These are phyloP conservation scores for Acaromyces ingoldii DNA, from an alignment of 1,284 basidiomycete species.

Conservation along the genomic window DNA sequence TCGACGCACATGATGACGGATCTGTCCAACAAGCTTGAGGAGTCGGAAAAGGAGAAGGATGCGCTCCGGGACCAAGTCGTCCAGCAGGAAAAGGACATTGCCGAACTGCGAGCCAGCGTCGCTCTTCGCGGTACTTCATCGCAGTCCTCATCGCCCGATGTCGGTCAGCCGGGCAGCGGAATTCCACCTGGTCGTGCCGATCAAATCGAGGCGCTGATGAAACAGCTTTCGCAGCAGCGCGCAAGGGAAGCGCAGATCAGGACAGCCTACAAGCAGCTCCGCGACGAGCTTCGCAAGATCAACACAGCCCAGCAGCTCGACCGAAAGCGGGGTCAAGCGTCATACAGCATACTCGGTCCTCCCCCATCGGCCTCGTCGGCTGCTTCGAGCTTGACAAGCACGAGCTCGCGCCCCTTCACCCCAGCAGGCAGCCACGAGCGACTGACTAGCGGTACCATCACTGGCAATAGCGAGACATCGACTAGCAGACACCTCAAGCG, in stretches of 20 bases:
- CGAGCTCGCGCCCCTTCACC: neutral
- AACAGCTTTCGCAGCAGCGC: slow-evolving; percentile 24
- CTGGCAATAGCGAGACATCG: neutral
- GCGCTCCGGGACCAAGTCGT: neutral
- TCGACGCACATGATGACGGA: too few species aligned
- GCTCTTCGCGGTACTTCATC: too few species aligned
- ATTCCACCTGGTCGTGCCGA: slow-evolving; percentile 1
- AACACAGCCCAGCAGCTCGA: slow-evolving; percentile 15
- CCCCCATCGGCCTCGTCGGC: neutral
- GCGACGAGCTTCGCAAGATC: slow-evolving; percentile 34
- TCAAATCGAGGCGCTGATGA: slow-evolving; percentile 16
- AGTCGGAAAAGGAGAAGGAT: slow-evolving; percentile 2
- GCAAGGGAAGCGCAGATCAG: slow-evolving; percentile 33
- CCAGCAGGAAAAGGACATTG: slow-evolving; percentile 9
- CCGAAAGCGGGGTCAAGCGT: slow-evolving; percentile 10
- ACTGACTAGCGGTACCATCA: neutral
- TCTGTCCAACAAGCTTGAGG: too few species aligned
- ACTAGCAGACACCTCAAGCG: slow-evolving; percentile 24
- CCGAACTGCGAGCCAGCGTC: slow-evolving; percentile 6
- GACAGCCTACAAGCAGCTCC: slow-evolving; percentile 30
- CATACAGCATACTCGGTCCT: neutral
- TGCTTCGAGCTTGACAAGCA: neutral
- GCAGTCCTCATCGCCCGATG: too few species aligned
- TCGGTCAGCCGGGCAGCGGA: too few species aligned
- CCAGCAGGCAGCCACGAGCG: neutral